These are phyloP conservation scores for Ustulina deusta DNA, from an alignment of 2,329 filamentous ascomycete species.

Conservation along the genomic window DNA sequence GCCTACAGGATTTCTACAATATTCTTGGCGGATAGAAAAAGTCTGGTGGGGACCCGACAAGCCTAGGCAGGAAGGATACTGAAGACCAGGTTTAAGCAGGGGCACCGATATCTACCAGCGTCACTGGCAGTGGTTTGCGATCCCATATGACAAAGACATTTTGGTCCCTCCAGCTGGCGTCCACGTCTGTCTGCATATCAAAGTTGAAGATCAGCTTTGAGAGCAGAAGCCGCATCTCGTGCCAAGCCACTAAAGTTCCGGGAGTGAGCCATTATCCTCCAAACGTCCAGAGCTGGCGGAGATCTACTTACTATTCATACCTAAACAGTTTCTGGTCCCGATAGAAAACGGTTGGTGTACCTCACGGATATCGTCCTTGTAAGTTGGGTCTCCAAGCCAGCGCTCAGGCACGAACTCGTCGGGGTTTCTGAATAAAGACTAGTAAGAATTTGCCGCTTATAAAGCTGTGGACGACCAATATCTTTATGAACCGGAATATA, in stretches of 20 bases:
- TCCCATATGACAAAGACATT: slow-evolving; percentile 38
- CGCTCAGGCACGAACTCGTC: slow-evolving; percentile 40
- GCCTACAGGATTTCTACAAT: not conserved
- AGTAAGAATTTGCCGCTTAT: slow-evolving; percentile 7
- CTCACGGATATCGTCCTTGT: slow-evolving; percentile 36
- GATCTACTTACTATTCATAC: slow-evolving; percentile 39
- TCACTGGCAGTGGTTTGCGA: slow-evolving; percentile 37
- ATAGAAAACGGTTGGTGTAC: slow-evolving; percentile 40
- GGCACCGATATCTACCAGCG: slow-evolving; percentile 13
- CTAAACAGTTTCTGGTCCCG: slow-evolving; percentile 42
- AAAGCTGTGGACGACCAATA: not conserved
- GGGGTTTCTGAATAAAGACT: slow-evolving; percentile 35
- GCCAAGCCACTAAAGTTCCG: slow-evolving; percentile 35
- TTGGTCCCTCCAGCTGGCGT: slow-evolving; percentile 37
- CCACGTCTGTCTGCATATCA: slow-evolving; percentile 34
- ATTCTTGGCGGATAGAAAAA: not conserved
- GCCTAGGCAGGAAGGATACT: not conserved
- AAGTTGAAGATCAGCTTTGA: slow-evolving; percentile 39
- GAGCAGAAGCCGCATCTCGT: slow-evolving; percentile 40
- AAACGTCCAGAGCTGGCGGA: not conserved
- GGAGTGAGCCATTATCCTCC: slow-evolving; percentile 11
- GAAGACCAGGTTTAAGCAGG: slow-evolving; percentile 13
- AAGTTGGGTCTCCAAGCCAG: slow-evolving; percentile 36
- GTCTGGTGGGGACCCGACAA: not conserved
- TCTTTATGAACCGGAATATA: not conserved